Evolutionary conservation across 768 basidiomycete species (phyloP).

Genomic region (Atractiella rhizophila): DNA sequence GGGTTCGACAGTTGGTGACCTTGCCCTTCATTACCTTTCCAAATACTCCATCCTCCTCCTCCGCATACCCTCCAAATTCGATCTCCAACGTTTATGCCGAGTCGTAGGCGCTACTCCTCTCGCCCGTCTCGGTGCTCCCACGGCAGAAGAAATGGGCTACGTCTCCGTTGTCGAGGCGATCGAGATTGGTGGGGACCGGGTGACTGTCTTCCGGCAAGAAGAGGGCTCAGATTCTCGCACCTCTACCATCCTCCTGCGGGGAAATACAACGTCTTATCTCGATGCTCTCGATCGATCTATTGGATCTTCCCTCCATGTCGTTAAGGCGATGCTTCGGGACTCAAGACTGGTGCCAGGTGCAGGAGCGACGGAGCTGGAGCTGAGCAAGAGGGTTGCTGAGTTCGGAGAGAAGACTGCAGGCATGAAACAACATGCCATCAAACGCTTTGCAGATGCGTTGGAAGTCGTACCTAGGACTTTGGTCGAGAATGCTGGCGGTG

Average conservation of each 20-base stretch:
- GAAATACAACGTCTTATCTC: conserved; percentile 75
- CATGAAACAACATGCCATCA: conserved; percentile 75
- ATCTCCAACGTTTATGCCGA: conserved; percentile 72
- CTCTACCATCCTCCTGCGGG: conserved; percentile 80
- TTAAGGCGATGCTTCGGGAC: conserved; percentile 78
- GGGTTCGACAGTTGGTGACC: conserved; percentile 76
- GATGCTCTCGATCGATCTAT: conserved; percentile 91
- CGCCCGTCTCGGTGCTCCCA: conserved; percentile 83
- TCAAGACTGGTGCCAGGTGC: conserved; percentile 73
- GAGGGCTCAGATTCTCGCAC: conserved; percentile 58
- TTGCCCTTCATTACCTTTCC: conserved; percentile 90
- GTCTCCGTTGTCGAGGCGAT: conserved; percentile 84
- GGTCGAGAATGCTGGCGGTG: conserved; percentile 91
- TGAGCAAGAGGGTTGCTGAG: conserved; percentile 55
- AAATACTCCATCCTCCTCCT: conserved; percentile 77
- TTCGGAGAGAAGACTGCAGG: conserved; percentile 77
- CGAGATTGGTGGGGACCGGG: conserved; percentile 92
- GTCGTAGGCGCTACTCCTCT: conserved; percentile 91
- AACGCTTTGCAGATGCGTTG: conserved; percentile 61
- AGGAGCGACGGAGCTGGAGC: conserved; percentile 76
- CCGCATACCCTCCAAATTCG: conserved; percentile 94
- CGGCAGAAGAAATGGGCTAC: conserved; percentile 79
- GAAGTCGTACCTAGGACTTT: conserved; percentile 80
- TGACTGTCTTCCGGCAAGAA: conserved; percentile 81
- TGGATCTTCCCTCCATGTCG: conserved; percentile 88